Conservation (phyloP, 768 basidiomycete species). For the Suillus lakei region DNA sequence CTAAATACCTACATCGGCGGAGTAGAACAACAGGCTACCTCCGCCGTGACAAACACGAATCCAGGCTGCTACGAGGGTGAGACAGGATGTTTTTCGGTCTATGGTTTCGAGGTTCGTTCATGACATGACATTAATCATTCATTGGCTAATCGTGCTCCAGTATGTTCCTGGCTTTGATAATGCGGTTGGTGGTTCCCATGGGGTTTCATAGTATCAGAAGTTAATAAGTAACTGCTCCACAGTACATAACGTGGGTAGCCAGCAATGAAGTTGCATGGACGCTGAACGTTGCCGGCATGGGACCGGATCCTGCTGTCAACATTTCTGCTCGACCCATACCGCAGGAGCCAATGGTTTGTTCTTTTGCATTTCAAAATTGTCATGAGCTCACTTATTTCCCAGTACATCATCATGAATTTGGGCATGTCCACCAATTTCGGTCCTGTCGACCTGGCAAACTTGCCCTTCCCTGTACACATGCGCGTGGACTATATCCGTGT, state of each 20-base stretch:
- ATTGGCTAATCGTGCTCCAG: constrained; percentile 13
- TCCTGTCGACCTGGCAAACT: constrained; percentile 53
- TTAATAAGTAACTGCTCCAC: constrained; percentile 11
- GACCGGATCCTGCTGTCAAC: constrained; percentile 57
- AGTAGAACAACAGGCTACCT: constrained; percentile 78
- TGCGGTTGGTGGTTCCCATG: constrained; percentile 47
- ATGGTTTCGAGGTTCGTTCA: constrained; percentile 75
- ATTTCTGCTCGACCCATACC: constrained; percentile 74
- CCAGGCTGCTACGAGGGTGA: constrained; percentile 70
- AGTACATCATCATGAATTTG: constrained; percentile 62
- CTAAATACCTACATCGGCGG: constrained; percentile 74
- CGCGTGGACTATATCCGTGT: constrained; percentile 66
- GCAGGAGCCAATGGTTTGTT: constrained; percentile 83
- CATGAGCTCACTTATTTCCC: constrained; percentile 3
- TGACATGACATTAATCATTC: constrained; percentile 5
- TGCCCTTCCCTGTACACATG: constrained; percentile 56
- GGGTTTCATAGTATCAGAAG: not conserved
- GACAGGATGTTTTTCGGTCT: constrained; percentile 66
- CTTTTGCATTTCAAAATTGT: not conserved
- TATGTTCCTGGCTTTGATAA: constrained; percentile 65
- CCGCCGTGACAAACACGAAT: constrained; percentile 70
- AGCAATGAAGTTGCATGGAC: constrained; percentile 76
- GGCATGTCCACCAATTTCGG: constrained; percentile 69
- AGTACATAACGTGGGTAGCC: constrained; percentile 89
- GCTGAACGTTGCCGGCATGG: constrained; percentile 69